These are phyloP conservation scores for Chara braunii DNA, from an alignment of 139 green algal species.

Conservation along the genomic window DNA sequence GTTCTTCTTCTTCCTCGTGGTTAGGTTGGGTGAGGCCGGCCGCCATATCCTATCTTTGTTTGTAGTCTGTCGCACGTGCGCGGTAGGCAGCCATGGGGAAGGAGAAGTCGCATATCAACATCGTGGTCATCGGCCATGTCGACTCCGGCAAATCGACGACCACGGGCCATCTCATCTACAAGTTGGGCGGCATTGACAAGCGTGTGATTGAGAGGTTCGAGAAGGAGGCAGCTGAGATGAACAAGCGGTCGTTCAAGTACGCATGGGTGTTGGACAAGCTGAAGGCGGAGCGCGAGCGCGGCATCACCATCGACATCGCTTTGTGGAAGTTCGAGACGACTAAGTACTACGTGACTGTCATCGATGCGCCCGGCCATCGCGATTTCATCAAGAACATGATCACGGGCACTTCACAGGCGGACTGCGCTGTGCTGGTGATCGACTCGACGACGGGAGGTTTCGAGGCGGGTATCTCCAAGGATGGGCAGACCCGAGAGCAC, in stretches of 20 bases:
- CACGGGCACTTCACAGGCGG: conserved; percentile 60
- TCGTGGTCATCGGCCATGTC: conserved; percentile 76
- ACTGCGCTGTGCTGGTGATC: conserved; percentile 75
- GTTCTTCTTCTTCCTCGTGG: too few species aligned
- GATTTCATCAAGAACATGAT: conserved; percentile 99
- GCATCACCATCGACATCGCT: conserved; percentile 75
- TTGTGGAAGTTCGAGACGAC: conserved; percentile 99
- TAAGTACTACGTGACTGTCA: conserved; percentile 95
- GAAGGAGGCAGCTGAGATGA: conserved; percentile 71
- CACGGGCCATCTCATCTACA: conserved; percentile 92
- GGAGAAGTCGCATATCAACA: conserved; percentile 54
- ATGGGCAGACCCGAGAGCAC: conserved; percentile 98
- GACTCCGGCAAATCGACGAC: conserved; percentile 95
- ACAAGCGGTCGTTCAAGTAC: conserved; percentile 91
- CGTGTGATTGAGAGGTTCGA: conserved; percentile 95
- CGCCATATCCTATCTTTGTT: too few species aligned
- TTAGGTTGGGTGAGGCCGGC: too few species aligned
- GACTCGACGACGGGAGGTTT: conserved; percentile 58
- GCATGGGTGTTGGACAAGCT: conserved; percentile 86
- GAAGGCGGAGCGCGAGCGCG: conserved; percentile 70
- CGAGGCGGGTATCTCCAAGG: conserved; percentile 38
- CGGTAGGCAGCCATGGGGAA: too few species aligned
- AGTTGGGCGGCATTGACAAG: conserved; percentile 97
- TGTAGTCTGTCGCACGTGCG: too few species aligned
- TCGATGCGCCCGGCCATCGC: conserved; percentile 71